phyloP scores from a whole-genome alignment of 768 basidiomycete genomes.

The Lactarius psammicola region DNA sequence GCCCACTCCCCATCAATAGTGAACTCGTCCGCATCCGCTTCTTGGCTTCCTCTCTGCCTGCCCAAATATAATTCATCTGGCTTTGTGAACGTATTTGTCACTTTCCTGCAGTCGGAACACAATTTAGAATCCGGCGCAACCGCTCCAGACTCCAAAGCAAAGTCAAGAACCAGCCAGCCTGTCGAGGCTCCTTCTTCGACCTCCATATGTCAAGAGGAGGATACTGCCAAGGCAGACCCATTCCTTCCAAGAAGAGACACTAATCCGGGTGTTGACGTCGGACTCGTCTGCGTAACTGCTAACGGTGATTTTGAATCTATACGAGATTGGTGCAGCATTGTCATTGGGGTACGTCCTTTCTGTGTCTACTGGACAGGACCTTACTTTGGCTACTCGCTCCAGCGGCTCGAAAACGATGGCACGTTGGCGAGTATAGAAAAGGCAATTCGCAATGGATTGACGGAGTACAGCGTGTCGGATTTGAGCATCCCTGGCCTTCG shows the following conservation, averaged over 20 bases:
- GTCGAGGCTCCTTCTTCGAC: conserved; percentile 3
- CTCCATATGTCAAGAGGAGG: conserved; percentile 2
- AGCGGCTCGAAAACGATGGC: conserved; percentile 68
- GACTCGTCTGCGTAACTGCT: conserved; percentile 77
- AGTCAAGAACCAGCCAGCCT: conserved; percentile 2
- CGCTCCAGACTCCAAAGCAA: conserved; percentile 15
- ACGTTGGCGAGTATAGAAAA: conserved; percentile 50
- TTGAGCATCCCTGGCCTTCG: conserved; percentile 86
- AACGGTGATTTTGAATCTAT: conserved; percentile 86
- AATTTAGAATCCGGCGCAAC: not conserved
- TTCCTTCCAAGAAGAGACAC: conserved; percentile 1
- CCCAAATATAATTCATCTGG: conserved; percentile 89
- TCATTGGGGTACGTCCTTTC: conserved; percentile 49
- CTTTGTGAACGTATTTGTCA: conserved; percentile 90
- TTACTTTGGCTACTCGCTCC: conserved; percentile 13
- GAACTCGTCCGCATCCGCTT: conserved; percentile 76
- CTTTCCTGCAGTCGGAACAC: conserved; percentile 49
- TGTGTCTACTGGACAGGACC: not conserved
- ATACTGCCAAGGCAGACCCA: not conserved
- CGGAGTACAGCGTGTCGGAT: conserved; percentile 67
- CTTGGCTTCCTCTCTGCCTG: conserved; percentile 94
- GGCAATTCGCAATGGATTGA: conserved; percentile 48
- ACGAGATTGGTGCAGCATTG: conserved; percentile 68
- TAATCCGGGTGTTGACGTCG: conserved; percentile 34
- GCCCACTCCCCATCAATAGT: conserved; percentile 77